Percentiles rank a stretch among this genome's conserved stretches.
phyloP scores from a whole-genome alignment of 129 eudicot species.

The Helichrysum umbraculigerum region DNA sequence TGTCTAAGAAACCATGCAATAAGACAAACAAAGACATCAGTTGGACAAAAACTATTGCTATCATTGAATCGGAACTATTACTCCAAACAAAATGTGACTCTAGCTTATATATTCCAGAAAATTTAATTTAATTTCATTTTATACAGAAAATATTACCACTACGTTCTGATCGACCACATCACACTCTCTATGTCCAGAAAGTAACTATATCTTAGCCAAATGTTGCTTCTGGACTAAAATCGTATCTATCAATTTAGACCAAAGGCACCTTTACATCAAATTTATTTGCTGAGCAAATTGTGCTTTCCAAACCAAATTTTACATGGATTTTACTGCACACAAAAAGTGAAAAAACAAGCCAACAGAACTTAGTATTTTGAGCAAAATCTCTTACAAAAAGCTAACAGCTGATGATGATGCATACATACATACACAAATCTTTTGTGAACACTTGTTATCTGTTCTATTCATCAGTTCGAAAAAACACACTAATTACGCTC shows the following conservation, averaged over 20 bases:
- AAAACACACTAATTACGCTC: neutral
- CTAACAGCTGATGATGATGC: neutral
- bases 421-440: neutral
- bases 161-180: neutral
- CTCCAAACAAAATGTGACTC: neutral
- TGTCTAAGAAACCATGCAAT: neutral
- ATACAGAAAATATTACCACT: neutral
- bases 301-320: neutral
- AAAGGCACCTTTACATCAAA: neutral
- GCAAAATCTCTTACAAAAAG: neutral
- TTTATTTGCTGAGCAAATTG: neutral
- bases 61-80: neutral
- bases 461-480: no score
- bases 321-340: neutral
- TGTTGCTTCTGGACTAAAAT: neutral
- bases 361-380: neutral
- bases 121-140: neutral
- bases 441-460: neutral
- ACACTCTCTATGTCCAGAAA: neutral
- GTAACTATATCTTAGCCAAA: neutral
- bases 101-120: neutral
- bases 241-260: neutral
- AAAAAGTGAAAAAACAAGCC: neutral
- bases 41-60: neutral
- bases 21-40: conserved; percentile 8